A percentile compares a stretch with the other conserved stretches of the same genome.
Evolutionary conservation across 192 early-diverging fungal genomes (phyloP).

Genomic region (Coemansia sp.): DNA sequence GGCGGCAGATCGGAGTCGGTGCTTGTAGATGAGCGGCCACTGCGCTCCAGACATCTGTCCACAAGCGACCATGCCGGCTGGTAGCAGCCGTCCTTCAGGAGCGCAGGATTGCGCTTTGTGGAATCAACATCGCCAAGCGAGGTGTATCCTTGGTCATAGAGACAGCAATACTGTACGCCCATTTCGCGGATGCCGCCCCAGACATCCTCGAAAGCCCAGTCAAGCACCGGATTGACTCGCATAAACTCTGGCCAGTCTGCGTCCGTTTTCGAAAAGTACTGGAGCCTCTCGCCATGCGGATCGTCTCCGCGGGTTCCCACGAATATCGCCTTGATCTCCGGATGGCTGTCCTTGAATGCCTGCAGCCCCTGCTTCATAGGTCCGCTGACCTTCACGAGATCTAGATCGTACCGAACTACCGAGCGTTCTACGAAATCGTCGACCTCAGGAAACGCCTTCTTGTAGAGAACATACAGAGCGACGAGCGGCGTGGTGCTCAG

Average conservation of each 20-base stretch:
- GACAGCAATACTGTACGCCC: conserved; percentile 76
- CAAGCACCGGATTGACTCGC: conserved; percentile 88
- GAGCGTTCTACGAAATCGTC: conserved; percentile 82
- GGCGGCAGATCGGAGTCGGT: conserved; percentile 15
- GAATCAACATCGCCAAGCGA: conserved; percentile 84
- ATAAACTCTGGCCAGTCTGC: conserved; percentile 88
- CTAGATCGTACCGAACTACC: conserved; percentile 67
- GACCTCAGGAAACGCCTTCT: conserved; percentile 81
- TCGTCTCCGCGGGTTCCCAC: conserved; percentile 78
- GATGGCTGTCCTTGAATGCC: conserved; percentile 61
- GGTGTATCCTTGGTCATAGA: conserved; percentile 93
- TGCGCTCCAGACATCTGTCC: conserved; percentile 44
- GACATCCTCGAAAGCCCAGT: conserved; percentile 84
- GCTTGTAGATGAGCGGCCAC: conserved; percentile 35
- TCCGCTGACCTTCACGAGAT: conserved; percentile 65
- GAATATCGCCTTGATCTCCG: conserved; percentile 71
- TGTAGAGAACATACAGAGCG: conserved; percentile 75
- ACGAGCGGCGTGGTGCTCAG: conserved; percentile 43
- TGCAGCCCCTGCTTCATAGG: conserved; percentile 80
- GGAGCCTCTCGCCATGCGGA: conserved; percentile 66
- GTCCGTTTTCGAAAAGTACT: conserved; percentile 71
- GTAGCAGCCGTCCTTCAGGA: conserved; percentile 56
- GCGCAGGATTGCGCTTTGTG: conserved; percentile 82
- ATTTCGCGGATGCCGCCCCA: conserved; percentile 74
- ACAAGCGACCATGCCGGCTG: conserved; percentile 30